Evolutionary conservation across 1,139 yeast genomes (phyloP).

Genomic region (Zygosaccharomyces pseudobailii): DNA sequence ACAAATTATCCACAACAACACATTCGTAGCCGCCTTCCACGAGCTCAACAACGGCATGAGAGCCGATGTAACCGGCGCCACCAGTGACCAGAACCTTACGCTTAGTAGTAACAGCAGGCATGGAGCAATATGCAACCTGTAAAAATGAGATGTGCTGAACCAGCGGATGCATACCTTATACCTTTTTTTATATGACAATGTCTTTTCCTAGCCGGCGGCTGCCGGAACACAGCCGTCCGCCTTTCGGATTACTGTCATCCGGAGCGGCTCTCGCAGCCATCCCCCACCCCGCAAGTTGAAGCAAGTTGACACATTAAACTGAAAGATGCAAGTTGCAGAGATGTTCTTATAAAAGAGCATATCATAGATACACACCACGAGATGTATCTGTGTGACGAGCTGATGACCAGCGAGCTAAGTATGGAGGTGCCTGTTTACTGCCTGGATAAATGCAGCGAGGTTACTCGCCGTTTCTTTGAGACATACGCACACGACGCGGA

Average conservation of each 20-base stretch:
- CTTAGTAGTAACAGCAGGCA: neutral
- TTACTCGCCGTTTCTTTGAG: constrained; percentile 15
- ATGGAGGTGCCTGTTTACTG: constrained; percentile 5
- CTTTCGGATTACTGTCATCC: neutral
- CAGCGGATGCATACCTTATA: too few species aligned
- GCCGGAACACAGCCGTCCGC: neutral
- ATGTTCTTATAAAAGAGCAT: neutral
- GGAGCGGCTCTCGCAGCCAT: neutral
- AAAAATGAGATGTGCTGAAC: too few species aligned
- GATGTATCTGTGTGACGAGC: constrained; percentile 2
- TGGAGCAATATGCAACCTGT: neutral
- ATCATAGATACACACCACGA: neutral
- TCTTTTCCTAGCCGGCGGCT: neutral
- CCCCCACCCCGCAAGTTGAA: neutral
- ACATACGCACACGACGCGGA: constrained; percentile 21
- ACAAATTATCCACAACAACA: constrained; percentile 65
- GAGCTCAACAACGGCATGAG: constrained; percentile 70
- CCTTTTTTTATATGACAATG: neutral
- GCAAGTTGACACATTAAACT: neutral
- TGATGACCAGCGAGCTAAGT: neutral
- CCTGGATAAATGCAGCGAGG: constrained; percentile 15
- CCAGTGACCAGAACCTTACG: constrained; percentile 64
- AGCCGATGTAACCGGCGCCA: constrained; percentile 85
- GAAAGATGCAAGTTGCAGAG: neutral
- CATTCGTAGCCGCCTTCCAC: constrained; percentile 62